Evolutionary conservation across 1,139 yeast genomes (phyloP).

Genomic region (Taphrina flavorubra): DNA sequence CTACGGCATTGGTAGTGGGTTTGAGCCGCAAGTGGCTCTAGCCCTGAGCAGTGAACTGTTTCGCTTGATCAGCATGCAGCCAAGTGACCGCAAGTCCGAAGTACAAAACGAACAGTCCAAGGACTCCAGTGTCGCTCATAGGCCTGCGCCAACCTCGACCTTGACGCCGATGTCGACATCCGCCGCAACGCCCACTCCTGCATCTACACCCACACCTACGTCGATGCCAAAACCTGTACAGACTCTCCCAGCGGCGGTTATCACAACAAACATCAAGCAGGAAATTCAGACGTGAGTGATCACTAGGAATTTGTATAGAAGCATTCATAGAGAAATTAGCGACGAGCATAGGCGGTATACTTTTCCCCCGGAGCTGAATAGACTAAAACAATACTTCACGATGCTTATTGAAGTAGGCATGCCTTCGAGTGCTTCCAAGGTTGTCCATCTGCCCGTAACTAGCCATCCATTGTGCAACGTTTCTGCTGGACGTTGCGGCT

Average conservation of each 20-base stretch:
- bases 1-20: constrained; percentile 27
- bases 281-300: constrained; percentile 10
- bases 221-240: not conserved
- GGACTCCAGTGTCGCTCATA: not conserved
- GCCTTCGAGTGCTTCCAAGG: too few species aligned
- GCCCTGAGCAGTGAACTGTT: constrained; percentile 29
- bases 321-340: not conserved
- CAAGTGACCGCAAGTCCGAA: not conserved
- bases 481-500: not conserved
- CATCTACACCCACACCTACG: not conserved
- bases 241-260: not conserved
- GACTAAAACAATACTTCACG: too few species aligned
- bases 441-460: too few species aligned
- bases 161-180: not conserved
- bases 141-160: not conserved
- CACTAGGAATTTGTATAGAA: not conserved
- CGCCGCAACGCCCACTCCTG: not conserved
- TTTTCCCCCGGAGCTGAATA: too few species aligned
- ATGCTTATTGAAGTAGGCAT: too few species aligned
- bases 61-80: constrained; percentile 27
- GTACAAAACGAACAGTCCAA: not conserved
- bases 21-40: constrained; percentile 25
- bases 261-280: constrained; percentile 15
- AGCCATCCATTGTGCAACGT: too few species aligned
- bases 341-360: constrained; percentile 2